Evolutionary conservation across 768 basidiomycete genomes (phyloP).

Genomic region (Leccinellum albellum): DNA sequence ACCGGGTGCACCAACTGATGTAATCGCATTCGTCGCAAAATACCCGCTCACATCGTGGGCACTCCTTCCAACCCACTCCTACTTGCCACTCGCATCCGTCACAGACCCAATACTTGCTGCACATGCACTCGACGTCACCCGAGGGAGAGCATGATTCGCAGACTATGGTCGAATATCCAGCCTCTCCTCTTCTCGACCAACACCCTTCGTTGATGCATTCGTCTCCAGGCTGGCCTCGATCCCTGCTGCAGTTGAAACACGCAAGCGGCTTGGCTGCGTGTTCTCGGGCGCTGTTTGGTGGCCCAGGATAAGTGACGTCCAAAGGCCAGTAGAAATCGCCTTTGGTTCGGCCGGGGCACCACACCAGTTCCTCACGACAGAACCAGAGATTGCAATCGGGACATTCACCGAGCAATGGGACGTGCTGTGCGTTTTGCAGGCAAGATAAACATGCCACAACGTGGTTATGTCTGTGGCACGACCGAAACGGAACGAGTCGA

Average conservation of each 20-base stretch:
- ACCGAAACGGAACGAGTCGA: slow-evolving; percentile 10
- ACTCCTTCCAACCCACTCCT: background rate
- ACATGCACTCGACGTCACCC: slow-evolving; percentile 19
- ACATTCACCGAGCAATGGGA: slow-evolving; percentile 16
- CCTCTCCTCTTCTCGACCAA: slow-evolving; percentile 12
- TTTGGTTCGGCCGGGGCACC: slow-evolving; percentile 18
- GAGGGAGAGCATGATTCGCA: slow-evolving; percentile 16
- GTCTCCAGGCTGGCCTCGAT: background rate
- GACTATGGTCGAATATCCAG: slow-evolving; percentile 1
- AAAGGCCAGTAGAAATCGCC: too few relatives aligned
- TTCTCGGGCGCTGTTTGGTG: background rate
- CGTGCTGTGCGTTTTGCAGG: background rate
- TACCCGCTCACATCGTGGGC: slow-evolving; percentile 14
- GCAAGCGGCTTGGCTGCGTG: slow-evolving; percentile 12
- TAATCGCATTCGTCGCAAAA: slow-evolving; percentile 23
- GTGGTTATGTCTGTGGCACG: slow-evolving; percentile 12
- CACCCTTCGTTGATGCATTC: slow-evolving; percentile 9
- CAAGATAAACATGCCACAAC: slow-evolving; percentile 9
- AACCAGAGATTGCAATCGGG: slow-evolving; percentile 20
- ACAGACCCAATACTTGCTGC: slow-evolving; percentile 20
- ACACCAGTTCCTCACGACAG: slow-evolving; percentile 17
- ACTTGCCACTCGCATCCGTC: background rate
- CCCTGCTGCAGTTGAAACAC: slow-evolving; percentile 7
- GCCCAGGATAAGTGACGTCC: too few relatives aligned
- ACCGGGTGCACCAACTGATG: slow-evolving; percentile 18